Evolutionary conservation across 768 basidiomycete species (phyloP).

Genomic region (Pholiota conissans): DNA sequence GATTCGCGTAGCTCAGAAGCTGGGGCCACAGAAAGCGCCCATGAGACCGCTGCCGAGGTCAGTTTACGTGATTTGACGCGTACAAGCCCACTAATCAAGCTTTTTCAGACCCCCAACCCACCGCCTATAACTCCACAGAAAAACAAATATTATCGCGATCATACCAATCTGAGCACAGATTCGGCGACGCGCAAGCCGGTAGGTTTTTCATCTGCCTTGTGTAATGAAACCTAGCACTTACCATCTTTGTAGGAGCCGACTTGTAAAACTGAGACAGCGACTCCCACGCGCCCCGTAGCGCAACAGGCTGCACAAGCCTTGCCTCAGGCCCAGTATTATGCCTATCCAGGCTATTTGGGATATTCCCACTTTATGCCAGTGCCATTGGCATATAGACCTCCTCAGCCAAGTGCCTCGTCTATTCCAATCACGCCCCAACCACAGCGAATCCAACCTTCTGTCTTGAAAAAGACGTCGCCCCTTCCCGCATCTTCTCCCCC

Average conservation of each 20-base stretch:
- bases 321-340: constrained; percentile 32
- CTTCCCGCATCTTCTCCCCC: constrained; percentile 65
- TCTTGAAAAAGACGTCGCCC: constrained; percentile 36
- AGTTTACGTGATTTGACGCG: constrained; percentile 35
- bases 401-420: constrained; percentile 29
- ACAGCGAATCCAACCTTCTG: constrained; percentile 37
- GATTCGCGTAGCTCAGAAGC: constrained; percentile 36
- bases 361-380: constrained; percentile 38
- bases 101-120: constrained; percentile 19
- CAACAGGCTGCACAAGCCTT: constrained; percentile 26
- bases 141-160: constrained; percentile 61
- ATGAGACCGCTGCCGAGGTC: constrained; percentile 37
- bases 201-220: constrained; percentile 11
- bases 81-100: constrained; percentile 13
- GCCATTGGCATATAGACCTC: constrained; percentile 30
- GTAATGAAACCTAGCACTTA: constrained; percentile 18
- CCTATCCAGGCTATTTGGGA: constrained; percentile 41
- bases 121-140: constrained; percentile 59
- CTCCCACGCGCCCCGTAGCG: constrained; percentile 36
- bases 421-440: constrained; percentile 51
- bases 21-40: constrained; percentile 30
- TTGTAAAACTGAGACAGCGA: constrained; percentile 45
- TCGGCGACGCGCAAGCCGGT: constrained; percentile 30
- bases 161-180: constrained; percentile 36
- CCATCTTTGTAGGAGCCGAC: constrained; percentile 24